Conservation (phyloP, 2,329 filamentous ascomycete genomes). For the Aureobasidium sp. region DNA sequence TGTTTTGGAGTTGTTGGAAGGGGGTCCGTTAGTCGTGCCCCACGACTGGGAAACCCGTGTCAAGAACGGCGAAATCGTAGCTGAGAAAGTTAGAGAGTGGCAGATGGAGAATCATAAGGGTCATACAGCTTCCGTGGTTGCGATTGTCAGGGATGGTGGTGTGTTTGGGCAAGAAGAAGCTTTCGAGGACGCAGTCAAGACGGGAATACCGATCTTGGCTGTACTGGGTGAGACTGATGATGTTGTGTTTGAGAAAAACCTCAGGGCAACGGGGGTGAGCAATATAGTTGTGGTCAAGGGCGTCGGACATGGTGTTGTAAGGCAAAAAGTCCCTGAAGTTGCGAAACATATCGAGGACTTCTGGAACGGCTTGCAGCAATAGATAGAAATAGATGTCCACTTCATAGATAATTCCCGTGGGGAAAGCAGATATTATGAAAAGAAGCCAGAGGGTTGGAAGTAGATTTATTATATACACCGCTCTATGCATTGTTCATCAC, state of each 20-base stretch:
- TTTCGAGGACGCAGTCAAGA: constrained; percentile 26
- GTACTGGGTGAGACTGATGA: constrained; percentile 15
- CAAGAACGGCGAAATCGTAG: constrained; percentile 37
- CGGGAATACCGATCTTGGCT: constrained; percentile 9
- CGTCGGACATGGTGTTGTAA: constrained; percentile 37
- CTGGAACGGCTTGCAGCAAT: constrained; percentile 19
- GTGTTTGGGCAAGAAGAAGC: constrained; percentile 33
- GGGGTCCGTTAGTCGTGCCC: constrained; percentile 36
- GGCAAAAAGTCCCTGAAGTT: constrained; percentile 33
- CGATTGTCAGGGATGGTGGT: constrained; percentile 41
- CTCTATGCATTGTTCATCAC: background rate
- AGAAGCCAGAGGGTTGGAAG: background rate
- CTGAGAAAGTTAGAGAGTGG: constrained; percentile 44
- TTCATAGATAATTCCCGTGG: no score
- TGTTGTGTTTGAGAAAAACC: constrained; percentile 26
- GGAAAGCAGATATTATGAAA: no score
- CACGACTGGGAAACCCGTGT: constrained; percentile 40
- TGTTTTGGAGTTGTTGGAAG: constrained; percentile 38
- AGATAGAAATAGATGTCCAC: background rate
- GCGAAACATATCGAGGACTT: constrained; percentile 28
- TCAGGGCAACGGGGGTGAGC: constrained; percentile 29
- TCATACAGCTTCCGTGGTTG: constrained; percentile 41
- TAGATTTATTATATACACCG: background rate
- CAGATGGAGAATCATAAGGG: constrained; percentile 41
- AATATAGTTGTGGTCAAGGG: constrained; percentile 32